Evolutionary conservation across 1,139 yeast genomes (phyloP), one percentile per base, ranked within the genome.

Genomic region (Candida pseudocylindracea): DNA sequence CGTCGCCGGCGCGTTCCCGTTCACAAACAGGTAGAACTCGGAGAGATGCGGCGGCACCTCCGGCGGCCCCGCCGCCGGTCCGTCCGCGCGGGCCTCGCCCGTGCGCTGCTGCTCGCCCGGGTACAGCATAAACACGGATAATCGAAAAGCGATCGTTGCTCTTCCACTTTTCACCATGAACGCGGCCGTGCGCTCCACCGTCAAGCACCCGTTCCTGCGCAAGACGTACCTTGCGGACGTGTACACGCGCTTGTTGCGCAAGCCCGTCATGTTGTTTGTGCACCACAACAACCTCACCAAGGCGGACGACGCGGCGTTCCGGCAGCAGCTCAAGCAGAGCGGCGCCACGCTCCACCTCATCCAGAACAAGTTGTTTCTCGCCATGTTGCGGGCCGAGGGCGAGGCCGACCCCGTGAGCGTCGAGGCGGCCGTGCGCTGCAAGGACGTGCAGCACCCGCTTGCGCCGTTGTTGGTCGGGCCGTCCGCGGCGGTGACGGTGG

Each of bases 221-320:
- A 85, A 85, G 57, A 83, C 95, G 0, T 81, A 71, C 45, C 59
- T 85, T 39, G 59, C 85, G 38, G 93, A 85, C 52, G 60, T 66
- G 41, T 85, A 85, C 59, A 67, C 79, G 39, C 56, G 73, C 39
- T 50, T 81, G 40, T 64, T 83, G 54, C 57, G 54, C 31, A 71
- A 71, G 47, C 71, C 76, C 30, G 68, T 83, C 32, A 59, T 83
- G 25, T 59, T 85, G 36, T 72, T 79, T 42, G 67, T 71, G 9
- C 96, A 85, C 53, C 91, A 80, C 54, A 81, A 81, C 50, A 81
- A 83, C 46, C 55, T 85, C 42, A 53, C 67, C 36, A 74, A 79
- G 44, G 46, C 54, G 12, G 96, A 88, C 41, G 72, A 76, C 46
- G 63, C 61, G 36, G 55, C 48, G 32, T 60, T 74, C 41, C 65